Evolutionary conservation across 2,329 filamentous ascomycete genomes (phyloP).

Genomic region (Nannizziopsis barbatae): DNA sequence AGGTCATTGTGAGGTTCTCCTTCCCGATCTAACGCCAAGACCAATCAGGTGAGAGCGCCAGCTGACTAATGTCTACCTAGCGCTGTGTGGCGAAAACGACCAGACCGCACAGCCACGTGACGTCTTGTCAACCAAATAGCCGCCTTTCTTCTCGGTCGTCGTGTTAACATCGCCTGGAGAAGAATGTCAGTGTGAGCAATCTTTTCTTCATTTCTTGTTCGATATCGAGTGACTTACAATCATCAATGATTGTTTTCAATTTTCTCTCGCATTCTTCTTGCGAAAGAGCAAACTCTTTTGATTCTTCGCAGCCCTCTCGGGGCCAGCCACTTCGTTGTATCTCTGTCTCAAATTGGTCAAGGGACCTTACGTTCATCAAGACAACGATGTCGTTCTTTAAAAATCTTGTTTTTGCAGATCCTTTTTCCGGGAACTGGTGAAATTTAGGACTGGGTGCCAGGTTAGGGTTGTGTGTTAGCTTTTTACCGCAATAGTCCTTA

Average conservation of each 20-base stretch:
- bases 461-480: neutral
- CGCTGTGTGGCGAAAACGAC: neutral
- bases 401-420: neutral
- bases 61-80: neutral
- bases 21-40: no score
- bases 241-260: neutral
- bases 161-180: neutral
- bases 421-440: neutral
- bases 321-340: neutral
- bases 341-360: no score
- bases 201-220: no score
- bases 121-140: slow-evolving; percentile 4
- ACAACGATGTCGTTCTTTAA: neutral
- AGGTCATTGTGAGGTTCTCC: no score
- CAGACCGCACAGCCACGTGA: slow-evolving; percentile 2
- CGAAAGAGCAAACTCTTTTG: neutral
- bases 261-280: slow-evolving; percentile 5
- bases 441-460: neutral
- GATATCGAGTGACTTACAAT: neutral
- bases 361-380: neutral
- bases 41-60: no score
- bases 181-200: no score
- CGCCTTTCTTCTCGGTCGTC: slow-evolving; percentile 1
- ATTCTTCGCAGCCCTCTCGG: neutral
- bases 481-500: neutral